phyloP scores from a whole-genome alignment of 2,329 filamentous ascomycete species.

The Calonectria multiphialidica region DNA sequence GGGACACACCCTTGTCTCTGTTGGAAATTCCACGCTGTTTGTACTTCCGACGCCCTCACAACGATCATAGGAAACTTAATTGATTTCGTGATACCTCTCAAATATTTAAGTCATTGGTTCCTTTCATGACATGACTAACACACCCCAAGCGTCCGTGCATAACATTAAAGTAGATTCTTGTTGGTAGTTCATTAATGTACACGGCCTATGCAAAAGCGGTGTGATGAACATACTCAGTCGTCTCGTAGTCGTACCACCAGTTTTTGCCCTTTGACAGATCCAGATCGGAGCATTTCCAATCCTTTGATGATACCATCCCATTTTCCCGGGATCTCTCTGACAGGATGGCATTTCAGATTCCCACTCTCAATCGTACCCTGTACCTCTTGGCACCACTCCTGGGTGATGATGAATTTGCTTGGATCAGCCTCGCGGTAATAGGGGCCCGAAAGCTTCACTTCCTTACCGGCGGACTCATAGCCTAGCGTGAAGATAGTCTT shows the following conservation, averaged over 20 bases:
- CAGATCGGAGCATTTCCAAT: neutral
- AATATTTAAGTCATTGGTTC: too few species aligned
- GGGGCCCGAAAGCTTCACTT: neutral
- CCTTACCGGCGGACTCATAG: neutral
- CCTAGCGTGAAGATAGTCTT: neutral
- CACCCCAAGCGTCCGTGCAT: too few species aligned
- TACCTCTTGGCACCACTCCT: neutral
- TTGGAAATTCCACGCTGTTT: neutral
- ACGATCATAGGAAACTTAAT: too few species aligned
- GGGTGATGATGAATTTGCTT: neutral
- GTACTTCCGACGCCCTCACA: too few species aligned
- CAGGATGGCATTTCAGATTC: neutral
- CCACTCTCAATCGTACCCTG: neutral
- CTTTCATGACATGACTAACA: too few species aligned
- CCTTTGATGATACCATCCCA: neutral
- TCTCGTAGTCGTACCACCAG: neutral
- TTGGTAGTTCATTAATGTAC: too few species aligned
- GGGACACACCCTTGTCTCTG: neutral
- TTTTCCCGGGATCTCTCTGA: neutral
- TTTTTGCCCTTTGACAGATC: neutral
- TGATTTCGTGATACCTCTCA: neutral
- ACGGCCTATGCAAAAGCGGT: too few species aligned
- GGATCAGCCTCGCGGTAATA: neutral
- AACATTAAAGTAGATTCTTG: too few species aligned
- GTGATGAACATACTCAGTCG: neutral